Evolutionary conservation across 495 filamentous ascomycete genomes (phyloP).

Genomic region (Neurospora cerealis): DNA sequence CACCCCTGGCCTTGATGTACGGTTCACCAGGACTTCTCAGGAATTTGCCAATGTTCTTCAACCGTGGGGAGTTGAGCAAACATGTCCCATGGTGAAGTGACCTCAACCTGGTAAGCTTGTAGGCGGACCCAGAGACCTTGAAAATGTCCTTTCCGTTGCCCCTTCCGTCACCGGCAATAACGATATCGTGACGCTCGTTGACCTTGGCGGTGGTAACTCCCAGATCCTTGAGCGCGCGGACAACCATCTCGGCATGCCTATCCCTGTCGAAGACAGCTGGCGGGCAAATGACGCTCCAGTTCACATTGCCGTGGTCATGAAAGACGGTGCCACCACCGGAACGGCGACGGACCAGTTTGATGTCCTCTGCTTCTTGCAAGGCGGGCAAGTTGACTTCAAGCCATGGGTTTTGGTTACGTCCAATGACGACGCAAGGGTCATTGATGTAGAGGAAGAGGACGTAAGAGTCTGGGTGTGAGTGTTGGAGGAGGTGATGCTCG

Average conservation of each 20-base stretch:
- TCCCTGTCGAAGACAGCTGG: conserved; percentile 64
- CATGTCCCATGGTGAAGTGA: conserved; percentile 90
- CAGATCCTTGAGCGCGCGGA: conserved; percentile 55
- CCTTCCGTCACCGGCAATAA: conserved; percentile 42
- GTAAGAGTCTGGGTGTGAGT: conserved; percentile 56
- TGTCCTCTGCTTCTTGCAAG: conserved; percentile 24
- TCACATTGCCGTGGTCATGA: conserved; percentile 85
- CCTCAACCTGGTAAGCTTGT: conserved; percentile 71
- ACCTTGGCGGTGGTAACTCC: conserved; percentile 47
- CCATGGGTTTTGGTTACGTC: conserved; percentile 97
- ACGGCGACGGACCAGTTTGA: conserved; percentile 60
- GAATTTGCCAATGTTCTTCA: conserved; percentile 53
- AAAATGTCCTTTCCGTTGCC: conserved; percentile 29
- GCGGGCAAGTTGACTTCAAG: conserved; percentile 68
- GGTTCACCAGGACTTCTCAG: conserved; percentile 62
- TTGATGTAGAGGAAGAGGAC: conserved; percentile 86
- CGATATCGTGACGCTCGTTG: conserved; percentile 90
- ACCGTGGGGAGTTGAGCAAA: conserved; percentile 59
- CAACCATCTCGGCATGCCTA: conserved; percentile 85
- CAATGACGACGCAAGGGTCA: conserved; percentile 74
- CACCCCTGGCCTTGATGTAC: conserved; percentile 71
- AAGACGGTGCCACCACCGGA: conserved; percentile 90
- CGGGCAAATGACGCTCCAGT: conserved; percentile 85
- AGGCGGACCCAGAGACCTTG: conserved; percentile 88
- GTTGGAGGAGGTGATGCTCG: conserved; percentile 78